Evolutionary conservation across 2,329 filamentous ascomycete species (phyloP).

Genomic region (Cryphonectria japonica): DNA sequence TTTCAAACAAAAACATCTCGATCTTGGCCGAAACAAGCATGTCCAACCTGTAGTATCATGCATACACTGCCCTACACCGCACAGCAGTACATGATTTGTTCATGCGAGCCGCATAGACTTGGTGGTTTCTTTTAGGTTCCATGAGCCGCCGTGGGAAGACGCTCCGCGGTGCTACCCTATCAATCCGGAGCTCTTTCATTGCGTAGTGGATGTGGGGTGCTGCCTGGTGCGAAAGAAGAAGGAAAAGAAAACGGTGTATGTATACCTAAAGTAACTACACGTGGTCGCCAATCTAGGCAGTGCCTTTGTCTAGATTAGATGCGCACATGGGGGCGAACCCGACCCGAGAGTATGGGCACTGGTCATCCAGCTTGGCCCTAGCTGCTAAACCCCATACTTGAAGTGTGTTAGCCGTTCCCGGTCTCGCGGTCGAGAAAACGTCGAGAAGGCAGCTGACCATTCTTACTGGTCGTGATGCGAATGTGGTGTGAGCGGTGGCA

Average conservation of each 20-base stretch:
- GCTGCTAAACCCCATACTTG: not conserved
- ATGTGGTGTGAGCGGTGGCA: not conserved
- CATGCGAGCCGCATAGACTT: too few species aligned
- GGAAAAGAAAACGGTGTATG: not conserved
- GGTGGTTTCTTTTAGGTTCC: not conserved
- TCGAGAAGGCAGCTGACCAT: not conserved
- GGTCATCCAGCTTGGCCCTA: not conserved
- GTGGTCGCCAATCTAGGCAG: too few species aligned
- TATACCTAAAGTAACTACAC: not conserved
- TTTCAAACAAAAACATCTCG: not conserved
- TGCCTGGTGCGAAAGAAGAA: not conserved
- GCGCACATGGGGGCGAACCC: not conserved
- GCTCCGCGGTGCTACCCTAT: not conserved
- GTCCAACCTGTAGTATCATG: not conserved
- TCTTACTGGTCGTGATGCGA: not conserved
- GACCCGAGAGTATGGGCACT: not conserved
- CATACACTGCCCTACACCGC: not conserved
- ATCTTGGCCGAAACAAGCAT: not conserved
- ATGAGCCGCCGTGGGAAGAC: not conserved
- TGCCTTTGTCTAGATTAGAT: too few species aligned
- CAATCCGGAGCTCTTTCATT: not conserved
- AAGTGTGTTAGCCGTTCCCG: not conserved
- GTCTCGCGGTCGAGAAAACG: too few species aligned
- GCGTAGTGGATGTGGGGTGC: not conserved
- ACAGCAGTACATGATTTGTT: not conserved